Base-by-base conservation (phyloP, 495 filamentous ascomycete genomes). In the Letharia lupina region DNA sequence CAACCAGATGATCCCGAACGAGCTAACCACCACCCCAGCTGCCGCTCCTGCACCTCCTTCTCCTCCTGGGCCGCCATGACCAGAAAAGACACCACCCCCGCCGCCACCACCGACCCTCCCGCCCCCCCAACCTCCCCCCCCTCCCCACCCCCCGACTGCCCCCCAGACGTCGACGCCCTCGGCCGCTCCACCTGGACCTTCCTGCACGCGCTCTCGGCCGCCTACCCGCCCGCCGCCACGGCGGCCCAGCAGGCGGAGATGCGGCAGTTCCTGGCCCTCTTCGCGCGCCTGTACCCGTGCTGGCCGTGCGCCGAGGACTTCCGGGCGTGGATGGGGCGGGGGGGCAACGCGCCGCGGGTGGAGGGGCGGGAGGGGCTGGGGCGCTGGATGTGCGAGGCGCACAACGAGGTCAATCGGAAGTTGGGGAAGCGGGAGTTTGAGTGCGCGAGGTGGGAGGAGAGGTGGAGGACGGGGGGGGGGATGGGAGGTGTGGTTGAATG, bases 341-440 rank as follows among this genome's bases (percentile, higher is more conserved):
- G 79, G n/a, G 79, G 80, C 70, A 89, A 93, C 60, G 82, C 87
- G 74, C 86, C 91, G 63, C 76, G 82, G 71, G 78, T 93, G 41
- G 81, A 81, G 13, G 85, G 84, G 63, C 76, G 89, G 54, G 81
- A 83, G 44, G 89, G 89, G 72, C 91, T 98, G 72, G 94, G 92
- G 52, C 81, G 80, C 70, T 98, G 95, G 95, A 87, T 98, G 82
- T 98, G 94, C 72, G 89, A 93, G 75, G 94, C 94, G 71, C 94
- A 98, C 81, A 98, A 98, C 80, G 92, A 91, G 70, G 94, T 98
- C 33, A 98, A 98, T 82, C 79, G 83, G 60, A 97, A 96, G 78
- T 73, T 98, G 68, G 94, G 94, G 66, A 98, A 98, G 81, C 80
- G 84, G 71, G 82, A 81, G 71, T 98, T 98, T 81, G 91, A 98